Evolutionary conservation across 345 rosid genomes (phyloP).

Genomic region (Eucalyptus rudis): DNA sequence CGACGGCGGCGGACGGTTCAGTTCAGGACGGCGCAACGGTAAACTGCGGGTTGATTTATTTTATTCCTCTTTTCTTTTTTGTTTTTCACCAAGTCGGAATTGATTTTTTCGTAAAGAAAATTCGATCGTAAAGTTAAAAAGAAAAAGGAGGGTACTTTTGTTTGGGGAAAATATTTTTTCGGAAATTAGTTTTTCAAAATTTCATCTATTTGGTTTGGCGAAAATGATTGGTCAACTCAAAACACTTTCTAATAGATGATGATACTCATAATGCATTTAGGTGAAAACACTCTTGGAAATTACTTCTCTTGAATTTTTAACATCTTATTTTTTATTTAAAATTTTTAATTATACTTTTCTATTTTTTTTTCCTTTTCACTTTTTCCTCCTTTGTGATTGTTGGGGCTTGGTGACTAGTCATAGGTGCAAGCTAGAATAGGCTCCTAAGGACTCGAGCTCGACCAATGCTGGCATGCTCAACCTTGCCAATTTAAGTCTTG

Average conservation of each 20-base stretch:
- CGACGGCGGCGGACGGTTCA: not conserved
- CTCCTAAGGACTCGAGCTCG: too few relatives aligned
- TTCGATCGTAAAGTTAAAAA: not conserved
- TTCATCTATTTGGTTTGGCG: fast-evolving
- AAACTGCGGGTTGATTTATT: not conserved
- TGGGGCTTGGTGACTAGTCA: too few relatives aligned
- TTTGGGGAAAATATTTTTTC: not conserved
- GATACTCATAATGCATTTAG: fast-evolving
- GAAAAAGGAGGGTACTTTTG: too few relatives aligned
- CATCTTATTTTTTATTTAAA: too few relatives aligned
- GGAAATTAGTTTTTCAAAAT: too few relatives aligned
- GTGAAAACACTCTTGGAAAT: too few relatives aligned
- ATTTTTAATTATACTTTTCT: too few relatives aligned
- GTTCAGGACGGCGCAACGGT: not conserved
- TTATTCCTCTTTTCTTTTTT: not conserved
- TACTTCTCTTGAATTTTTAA: too few relatives aligned
- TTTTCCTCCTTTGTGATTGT: fast-evolving
- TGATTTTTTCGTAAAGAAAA: not conserved
- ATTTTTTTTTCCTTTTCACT: too few relatives aligned
- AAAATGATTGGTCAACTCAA: fast-evolving
- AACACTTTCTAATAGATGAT: too few relatives aligned
- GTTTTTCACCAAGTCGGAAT: fast-evolving
- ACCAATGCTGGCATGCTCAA: fast-evolving
- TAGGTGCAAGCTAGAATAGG: too few relatives aligned
- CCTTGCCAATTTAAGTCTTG: too few relatives aligned